phyloP scores from a whole-genome alignment of 495 filamentous ascomycete species.

The Oleoguttula mirabilis region DNA sequence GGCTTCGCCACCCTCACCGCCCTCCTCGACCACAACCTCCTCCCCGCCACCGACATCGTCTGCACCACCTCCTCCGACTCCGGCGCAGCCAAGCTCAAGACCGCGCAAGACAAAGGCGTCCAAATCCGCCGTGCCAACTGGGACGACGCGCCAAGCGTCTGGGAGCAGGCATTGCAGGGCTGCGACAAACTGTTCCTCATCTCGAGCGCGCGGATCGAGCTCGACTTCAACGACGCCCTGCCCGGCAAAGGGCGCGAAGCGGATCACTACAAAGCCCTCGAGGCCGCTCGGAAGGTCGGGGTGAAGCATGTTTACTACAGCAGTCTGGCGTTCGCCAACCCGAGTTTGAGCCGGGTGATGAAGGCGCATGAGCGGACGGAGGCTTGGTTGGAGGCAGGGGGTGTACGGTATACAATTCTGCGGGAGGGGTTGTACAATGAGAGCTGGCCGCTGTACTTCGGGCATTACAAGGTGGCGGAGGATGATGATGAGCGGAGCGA shows the following conservation, averaged over 20 bases:
- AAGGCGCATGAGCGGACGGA: slow-evolving; percentile 55
- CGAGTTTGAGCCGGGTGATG: slow-evolving; percentile 49
- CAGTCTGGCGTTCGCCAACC: slow-evolving; percentile 47
- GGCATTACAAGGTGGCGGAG: slow-evolving; percentile 40
- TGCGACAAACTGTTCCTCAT: slow-evolving; percentile 40
- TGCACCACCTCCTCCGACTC: slow-evolving; percentile 24
- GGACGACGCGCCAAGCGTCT: slow-evolving; percentile 25
- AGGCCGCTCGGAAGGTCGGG: slow-evolving; percentile 44
- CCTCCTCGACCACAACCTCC: slow-evolving; percentile 29
- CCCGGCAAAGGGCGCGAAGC: slow-evolving; percentile 30
- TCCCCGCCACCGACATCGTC: slow-evolving; percentile 28
- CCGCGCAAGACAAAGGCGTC: slow-evolving; percentile 19
- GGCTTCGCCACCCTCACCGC: slow-evolving; percentile 33
- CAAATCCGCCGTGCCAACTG: slow-evolving; percentile 34
- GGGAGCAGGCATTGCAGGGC: slow-evolving; percentile 31
- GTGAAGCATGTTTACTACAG: slow-evolving; percentile 57
- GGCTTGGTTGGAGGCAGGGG: slow-evolving; percentile 36
- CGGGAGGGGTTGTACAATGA: slow-evolving; percentile 57
- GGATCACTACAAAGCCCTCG: slow-evolving; percentile 42
- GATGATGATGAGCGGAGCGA: slow-evolving; percentile 24
- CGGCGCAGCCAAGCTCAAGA: slow-evolving; percentile 20
- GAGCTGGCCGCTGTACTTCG: slow-evolving; percentile 57
- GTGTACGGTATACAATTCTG: slow-evolving; percentile 39
- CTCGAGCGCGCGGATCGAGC: slow-evolving; percentile 31
- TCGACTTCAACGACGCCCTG: slow-evolving; percentile 27